Conservation (phyloP, 805 yeast species). For the Ogataea methanolica region DNA sequence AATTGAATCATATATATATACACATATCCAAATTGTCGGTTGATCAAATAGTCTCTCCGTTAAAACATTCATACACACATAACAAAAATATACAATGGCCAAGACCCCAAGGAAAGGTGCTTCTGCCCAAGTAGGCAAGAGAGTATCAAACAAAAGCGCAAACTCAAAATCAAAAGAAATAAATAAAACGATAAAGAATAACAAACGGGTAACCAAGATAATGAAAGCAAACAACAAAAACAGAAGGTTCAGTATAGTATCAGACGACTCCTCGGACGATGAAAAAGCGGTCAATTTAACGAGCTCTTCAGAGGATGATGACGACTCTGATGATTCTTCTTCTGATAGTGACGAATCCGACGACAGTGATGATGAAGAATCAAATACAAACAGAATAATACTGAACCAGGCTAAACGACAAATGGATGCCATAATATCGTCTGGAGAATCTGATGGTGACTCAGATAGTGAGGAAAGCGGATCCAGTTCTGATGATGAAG, state of each 20-base stretch:
- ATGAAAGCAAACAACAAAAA: conserved; percentile 1
- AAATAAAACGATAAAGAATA: background rate
- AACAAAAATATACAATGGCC: conserved; percentile 18
- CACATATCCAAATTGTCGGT: no score
- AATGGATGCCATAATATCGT: conserved; percentile 20
- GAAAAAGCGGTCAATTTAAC: conserved; percentile 8
- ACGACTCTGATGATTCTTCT: background rate
- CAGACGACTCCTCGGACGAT: conserved; percentile 19
- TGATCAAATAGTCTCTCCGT: background rate
- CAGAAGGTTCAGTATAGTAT: conserved; percentile 26
- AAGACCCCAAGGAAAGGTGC: conserved; percentile 27
- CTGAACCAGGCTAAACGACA: conserved; percentile 15
- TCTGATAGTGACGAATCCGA: conserved; percentile 20
- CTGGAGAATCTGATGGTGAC: conserved; percentile 34
- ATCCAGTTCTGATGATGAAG: conserved; percentile 58
- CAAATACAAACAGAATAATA: conserved; percentile 24
- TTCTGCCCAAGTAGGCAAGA: conserved; percentile 16
- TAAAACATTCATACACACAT: background rate
- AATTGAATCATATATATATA: no score
- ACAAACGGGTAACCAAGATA: conserved; percentile 10
- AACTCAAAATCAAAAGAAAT: conserved; percentile 22
- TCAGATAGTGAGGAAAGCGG: conserved; percentile 16
- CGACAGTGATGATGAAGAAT: conserved; percentile 27
- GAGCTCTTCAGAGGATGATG: conserved; percentile 21
- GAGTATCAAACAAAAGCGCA: conserved; percentile 22